Percentiles rank a stretch among this genome's conserved stretches.
Conservation (phyloP, 1,284 basidiomycete species). For the Pseudozyma tsukubaensis region DNA sequence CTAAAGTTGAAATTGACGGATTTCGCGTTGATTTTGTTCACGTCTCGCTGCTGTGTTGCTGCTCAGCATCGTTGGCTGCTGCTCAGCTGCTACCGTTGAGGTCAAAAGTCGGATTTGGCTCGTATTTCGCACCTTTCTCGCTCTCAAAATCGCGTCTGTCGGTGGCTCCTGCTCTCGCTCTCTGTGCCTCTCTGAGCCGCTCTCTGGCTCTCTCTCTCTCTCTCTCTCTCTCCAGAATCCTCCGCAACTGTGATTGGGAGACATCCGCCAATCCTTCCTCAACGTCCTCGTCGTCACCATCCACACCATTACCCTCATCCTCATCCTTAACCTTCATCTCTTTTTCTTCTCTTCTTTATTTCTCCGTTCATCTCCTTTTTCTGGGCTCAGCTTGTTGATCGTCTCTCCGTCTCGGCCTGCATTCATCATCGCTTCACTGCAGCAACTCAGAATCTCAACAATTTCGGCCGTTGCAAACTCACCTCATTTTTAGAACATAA, state of each 20-base stretch:
- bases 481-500: slow-evolving; percentile 5
- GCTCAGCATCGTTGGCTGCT: no score
- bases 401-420: slow-evolving; percentile 2
- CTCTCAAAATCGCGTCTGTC: not conserved
- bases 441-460: not conserved
- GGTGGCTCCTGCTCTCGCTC: not conserved
- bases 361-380: slow-evolving; percentile 3
- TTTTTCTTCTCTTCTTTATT: slow-evolving; percentile 2
- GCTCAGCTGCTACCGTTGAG: not conserved
- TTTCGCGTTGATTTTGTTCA: no score
- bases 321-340: slow-evolving; percentile 5
- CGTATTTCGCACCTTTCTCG: not conserved
- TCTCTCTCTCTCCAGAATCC: not conserved
- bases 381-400: slow-evolving; percentile 6
- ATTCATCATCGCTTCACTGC: not conserved
- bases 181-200: slow-evolving; percentile 1
- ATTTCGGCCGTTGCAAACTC: slow-evolving; percentile 4
- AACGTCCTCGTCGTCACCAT: slow-evolving; percentile 1
- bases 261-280: not conserved
- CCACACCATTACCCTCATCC: slow-evolving; percentile 4
- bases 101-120: not conserved
- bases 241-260: not conserved
- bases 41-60: no score
- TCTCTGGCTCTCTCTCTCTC: not conserved
- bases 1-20: no score